Conservation (phyloP, 208 protist genomes). For the Trypanosoma platydactyli region DNA sequence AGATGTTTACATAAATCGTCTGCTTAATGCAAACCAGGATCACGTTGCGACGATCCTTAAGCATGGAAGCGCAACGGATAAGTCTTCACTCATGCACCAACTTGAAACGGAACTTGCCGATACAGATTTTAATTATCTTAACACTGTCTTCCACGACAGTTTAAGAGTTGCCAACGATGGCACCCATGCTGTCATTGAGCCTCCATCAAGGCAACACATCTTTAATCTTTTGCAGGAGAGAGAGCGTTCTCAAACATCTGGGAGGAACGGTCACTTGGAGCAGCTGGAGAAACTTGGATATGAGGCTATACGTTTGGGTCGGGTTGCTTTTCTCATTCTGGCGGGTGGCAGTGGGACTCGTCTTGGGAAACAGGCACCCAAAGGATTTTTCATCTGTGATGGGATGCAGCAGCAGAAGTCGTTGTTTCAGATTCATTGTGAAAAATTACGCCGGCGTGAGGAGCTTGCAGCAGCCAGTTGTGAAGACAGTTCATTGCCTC, state of each 20-base stretch:
- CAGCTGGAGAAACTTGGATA: slow-evolving; percentile 47
- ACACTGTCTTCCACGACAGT: slow-evolving; percentile 18
- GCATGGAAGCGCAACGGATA: slow-evolving; percentile 11
- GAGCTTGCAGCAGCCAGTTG: slow-evolving; percentile 47
- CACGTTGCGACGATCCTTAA: slow-evolving; percentile 18
- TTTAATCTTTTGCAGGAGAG: slow-evolving; percentile 12
- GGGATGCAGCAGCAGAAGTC: slow-evolving; percentile 90
- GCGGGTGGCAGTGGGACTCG: slow-evolving; percentile 98
- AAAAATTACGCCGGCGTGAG: slow-evolving; percentile 89
- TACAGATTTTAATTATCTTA: slow-evolving; percentile 27
- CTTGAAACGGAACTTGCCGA: slow-evolving; percentile 11
- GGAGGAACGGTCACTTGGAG: not conserved
- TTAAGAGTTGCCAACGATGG: not conserved
- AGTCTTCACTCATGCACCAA: slow-evolving; percentile 8
- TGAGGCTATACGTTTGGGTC: slow-evolving; percentile 72
- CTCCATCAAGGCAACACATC: slow-evolving; percentile 22
- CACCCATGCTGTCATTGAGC: slow-evolving; percentile 1
- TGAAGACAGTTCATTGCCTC: not conserved
- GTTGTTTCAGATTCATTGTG: slow-evolving; percentile 97
- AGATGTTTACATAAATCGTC: not conserved
- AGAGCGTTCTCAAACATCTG: no score
- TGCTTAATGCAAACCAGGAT: slow-evolving; percentile 16
- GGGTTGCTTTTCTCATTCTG: slow-evolving; percentile 94
- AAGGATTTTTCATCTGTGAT: slow-evolving; percentile 89
- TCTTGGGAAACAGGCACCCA: slow-evolving; percentile 95